Evolutionary conservation across 2,329 filamentous ascomycete genomes (phyloP).

Genomic region (Scedosporium apiospermum): DNA sequence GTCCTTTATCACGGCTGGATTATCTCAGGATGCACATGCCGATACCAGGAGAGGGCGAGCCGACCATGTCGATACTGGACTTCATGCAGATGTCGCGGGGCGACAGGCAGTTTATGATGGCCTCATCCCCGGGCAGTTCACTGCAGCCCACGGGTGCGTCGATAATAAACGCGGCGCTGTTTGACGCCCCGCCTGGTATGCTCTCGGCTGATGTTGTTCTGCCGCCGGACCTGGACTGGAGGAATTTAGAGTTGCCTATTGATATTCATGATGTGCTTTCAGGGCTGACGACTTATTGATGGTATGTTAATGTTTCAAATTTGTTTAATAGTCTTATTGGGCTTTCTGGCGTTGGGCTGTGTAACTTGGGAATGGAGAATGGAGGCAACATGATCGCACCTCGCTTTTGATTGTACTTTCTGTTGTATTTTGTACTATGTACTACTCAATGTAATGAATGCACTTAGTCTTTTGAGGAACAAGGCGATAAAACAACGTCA

Average conservation of each 20-base stretch:
- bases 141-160: background rate
- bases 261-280: slow-evolving; percentile 6
- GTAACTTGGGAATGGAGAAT: too few species aligned
- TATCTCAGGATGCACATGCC: background rate
- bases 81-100: background rate
- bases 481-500: too few species aligned
- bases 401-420: too few species aligned
- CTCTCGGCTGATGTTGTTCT: background rate
- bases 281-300: slow-evolving; percentile 2
- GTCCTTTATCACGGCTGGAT: background rate
- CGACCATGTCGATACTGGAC: background rate
- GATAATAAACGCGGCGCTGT: background rate
- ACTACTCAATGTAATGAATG: too few species aligned
- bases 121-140: background rate
- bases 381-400: too few species aligned
- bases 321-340: too few species aligned
- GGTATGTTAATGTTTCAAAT: too few species aligned
- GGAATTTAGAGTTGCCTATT: slow-evolving; percentile 2
- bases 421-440: too few species aligned
- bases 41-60: background rate
- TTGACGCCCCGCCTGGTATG: background rate
- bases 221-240: slow-evolving; percentile 2
- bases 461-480: too few species aligned
- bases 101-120: background rate
- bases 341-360: too few species aligned